These are phyloP conservation scores for Alopecurus myosuroides DNA, from an alignment of 176 grass and related monocot species.

Conservation along the genomic window DNA sequence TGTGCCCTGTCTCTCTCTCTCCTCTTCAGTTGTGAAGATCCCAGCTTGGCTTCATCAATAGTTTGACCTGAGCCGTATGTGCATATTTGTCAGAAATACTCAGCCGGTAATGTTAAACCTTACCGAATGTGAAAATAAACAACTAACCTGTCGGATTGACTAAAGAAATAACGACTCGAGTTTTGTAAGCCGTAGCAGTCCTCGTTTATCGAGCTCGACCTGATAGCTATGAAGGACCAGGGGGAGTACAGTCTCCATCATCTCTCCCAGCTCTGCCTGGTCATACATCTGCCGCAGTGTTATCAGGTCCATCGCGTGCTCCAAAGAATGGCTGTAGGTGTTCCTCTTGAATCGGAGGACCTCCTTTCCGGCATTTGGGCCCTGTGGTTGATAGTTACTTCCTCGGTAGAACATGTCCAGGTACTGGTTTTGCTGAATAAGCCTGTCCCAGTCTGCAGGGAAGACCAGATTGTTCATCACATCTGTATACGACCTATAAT, in stretches of 20 bases:
- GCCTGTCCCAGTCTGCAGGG: neutral
- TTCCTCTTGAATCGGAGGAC: neutral
- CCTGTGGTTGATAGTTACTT: neutral
- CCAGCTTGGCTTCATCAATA: too few species aligned
- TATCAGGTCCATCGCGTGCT: neutral
- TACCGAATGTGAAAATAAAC: neutral
- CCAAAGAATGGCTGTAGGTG: neutral
- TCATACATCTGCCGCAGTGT: neutral
- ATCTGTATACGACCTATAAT: neutral
- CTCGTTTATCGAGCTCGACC: neutral
- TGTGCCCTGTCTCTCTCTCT: too few species aligned
- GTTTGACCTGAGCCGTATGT: too few species aligned
- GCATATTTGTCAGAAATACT: neutral
- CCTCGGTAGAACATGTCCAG: neutral
- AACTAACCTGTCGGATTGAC: neutral
- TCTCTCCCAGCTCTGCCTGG: neutral
- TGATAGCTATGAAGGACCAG: neutral
- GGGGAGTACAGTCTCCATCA: neutral
- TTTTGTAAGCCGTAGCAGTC: neutral
- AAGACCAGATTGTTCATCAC: neutral
- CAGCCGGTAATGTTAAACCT: neutral
- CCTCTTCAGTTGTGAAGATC: too few species aligned
- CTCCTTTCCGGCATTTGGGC: neutral
- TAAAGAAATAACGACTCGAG: neutral
- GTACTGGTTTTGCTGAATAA: neutral